Evolutionary conservation across 208 protist genomes (phyloP), one percentile per base, ranked within the genome.

Genomic region (Leishmania tarentolae): DNA sequence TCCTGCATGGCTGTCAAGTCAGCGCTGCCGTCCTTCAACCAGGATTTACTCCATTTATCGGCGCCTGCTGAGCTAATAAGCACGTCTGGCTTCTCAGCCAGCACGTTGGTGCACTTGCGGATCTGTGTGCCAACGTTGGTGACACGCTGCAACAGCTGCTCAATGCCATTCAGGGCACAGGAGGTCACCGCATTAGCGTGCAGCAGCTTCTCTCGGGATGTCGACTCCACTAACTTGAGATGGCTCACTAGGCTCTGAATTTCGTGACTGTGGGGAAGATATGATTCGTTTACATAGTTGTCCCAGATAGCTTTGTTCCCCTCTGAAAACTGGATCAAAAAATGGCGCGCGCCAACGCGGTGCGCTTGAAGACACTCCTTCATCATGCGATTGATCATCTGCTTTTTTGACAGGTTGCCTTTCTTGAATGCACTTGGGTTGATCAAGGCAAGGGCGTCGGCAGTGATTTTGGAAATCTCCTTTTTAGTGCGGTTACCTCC

Each of bases 201-300:
- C 21, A 76, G 66, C 19, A 88, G 83, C 61, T 82, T 87, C 35
- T 82, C 37, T 21, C 80, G 75, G 68, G 63, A 89, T 37, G 87
- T 83, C 59, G 35, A 24, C 47, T 74, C 71, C 17, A 88, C 11
- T 53, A 75, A 73, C 52, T 72, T 7, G 13, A 84, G 52, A 53
- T 83, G 57, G 15, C 80, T 31, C 59, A 89, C 50, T 35, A 92
- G 74, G 15, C 86, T 75, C 59, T 83, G 47, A 8, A 95, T 83
- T 47, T 89, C 76, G 5, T 79, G 81, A 78, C 83, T 70, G 7
- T 92, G 91, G 42, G 83, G 86, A 9, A 81, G 80, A 80, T 88
- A 87, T 28, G 85, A 87, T 11, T 69, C 42, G 70, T 87, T 75
- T 9, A 83, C 63, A 69, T 90, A 91, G 28, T 53, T n/a, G 47